Conservation (phyloP, 2,329 filamentous ascomycete species). For the Stagonosporopsis cucurbitacearum region DNA sequence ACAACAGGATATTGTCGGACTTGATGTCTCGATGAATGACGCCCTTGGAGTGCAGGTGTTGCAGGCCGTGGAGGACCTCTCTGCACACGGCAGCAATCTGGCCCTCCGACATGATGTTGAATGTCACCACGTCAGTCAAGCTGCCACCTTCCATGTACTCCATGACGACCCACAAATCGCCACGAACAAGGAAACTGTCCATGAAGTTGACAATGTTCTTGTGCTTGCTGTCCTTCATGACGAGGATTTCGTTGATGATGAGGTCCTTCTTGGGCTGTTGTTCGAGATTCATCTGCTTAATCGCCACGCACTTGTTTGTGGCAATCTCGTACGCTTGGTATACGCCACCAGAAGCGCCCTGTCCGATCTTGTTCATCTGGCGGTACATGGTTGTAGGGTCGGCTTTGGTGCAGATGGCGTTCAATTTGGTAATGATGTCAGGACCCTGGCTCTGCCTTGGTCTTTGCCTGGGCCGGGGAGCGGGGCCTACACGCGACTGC, state of each 20-base stretch:
- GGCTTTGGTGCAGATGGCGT: constrained; percentile 86
- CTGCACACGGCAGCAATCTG: constrained; percentile 96
- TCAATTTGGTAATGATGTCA: constrained; percentile 83
- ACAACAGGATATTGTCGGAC: constrained; percentile 95
- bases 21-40: constrained; percentile 99
- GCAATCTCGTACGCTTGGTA: constrained; percentile 87
- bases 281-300: constrained; percentile 99
- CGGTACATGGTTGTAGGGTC: constrained; percentile 90
- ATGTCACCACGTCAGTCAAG: constrained; percentile 96
- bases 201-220: constrained; percentile 99
- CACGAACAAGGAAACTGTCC: constrained; percentile 88
- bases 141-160: constrained; percentile 99
- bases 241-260: constrained; percentile 98
- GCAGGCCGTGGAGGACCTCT: constrained; percentile 88
- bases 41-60: constrained; percentile 95
- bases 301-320: constrained; percentile 88
- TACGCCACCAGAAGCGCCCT: constrained; percentile 95
- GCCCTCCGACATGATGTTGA: constrained; percentile 98
- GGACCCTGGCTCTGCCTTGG: constrained; percentile 78
- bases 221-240: constrained; percentile 99
- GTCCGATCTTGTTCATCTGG: constrained; percentile 91
- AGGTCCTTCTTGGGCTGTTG: constrained; percentile 98
- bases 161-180: constrained; percentile 99
- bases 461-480: constrained; percentile 75
- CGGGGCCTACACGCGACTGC: constrained; percentile 59